Evolutionary conservation across 352 stramenopile species (phyloP), one percentile per base, ranked within the genome.

Genomic region (Pythium aquatile): DNA sequence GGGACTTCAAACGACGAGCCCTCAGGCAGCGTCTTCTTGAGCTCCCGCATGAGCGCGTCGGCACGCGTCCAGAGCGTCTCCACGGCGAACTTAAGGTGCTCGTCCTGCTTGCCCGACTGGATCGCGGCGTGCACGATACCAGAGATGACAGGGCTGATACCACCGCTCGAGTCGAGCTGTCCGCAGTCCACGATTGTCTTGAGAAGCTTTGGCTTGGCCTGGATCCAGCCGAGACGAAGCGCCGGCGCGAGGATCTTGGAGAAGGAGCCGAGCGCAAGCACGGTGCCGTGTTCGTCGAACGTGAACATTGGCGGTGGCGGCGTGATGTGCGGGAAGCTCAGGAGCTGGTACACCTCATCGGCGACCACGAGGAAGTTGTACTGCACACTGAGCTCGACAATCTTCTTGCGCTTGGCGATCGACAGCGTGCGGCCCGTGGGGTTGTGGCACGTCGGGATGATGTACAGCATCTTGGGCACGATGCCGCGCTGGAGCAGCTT

Each of bases 331-430:
- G 89, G 83, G 77, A 96, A 98, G 66, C 94, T 97, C 48, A 98
- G 76, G 53, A 98, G 76, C 75, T 98, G 91, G 83, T 98, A 98
- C 29, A 98, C 93, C 72, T 98, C 94, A 69, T 98, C 93, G 20
- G 89, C 87, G 30, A 98, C 76, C 58, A 98, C 78, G 30, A 97
- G 69, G 68, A 98, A 96, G 72, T 80, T 78, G 77, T 98, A 96
- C 70, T 93, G 70, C 32, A 91, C 77, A 53, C 85, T 92, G 66
- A 98, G 88, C 54, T 84, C 76, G 13, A 94, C 90, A 51, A 98
- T 76, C 66, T 87, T 87, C 67, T 86, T 81, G 65, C 92, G 79
- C 76, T 97, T 95, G 49, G 85, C 79, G 2, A 82, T 65, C 40
- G 85, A 90, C 54, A 98, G 79, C 24, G 90, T 97, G 59, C 78